These are phyloP conservation scores for Prunus kanzakura DNA, from an alignment of 306 rosid genomes.

Conservation along the genomic window DNA sequence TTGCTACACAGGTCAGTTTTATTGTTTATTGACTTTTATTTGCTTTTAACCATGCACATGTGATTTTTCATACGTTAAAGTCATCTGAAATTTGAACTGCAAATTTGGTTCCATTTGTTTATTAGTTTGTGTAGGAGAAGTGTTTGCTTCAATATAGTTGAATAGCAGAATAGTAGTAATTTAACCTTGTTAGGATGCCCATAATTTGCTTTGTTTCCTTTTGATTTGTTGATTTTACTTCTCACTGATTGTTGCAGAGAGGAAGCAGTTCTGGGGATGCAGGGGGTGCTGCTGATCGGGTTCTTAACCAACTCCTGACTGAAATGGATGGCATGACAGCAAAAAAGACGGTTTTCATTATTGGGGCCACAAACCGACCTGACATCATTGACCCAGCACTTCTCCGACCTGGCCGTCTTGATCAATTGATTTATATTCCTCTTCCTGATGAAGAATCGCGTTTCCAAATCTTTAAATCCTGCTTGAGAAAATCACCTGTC, in stretches of 20 bases:
- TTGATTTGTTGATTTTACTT: background rate
- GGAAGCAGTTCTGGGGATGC: slow-evolving; percentile 53
- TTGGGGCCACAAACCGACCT: slow-evolving; percentile 59
- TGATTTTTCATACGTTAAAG: background rate
- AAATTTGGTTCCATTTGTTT: background rate
- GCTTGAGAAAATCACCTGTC: slow-evolving; percentile 57
- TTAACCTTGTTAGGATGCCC: background rate
- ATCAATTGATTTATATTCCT: slow-evolving; percentile 59
- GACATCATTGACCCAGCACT: slow-evolving; percentile 62
- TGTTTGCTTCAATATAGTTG: background rate
- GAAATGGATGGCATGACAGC: slow-evolving; percentile 65
- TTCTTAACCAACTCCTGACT: slow-evolving; percentile 53
- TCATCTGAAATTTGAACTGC: background rate
- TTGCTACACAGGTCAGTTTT: slow-evolving; percentile 48
- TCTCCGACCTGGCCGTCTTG: slow-evolving; percentile 57
- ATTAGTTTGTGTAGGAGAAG: background rate
- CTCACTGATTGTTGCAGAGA: slow-evolving; percentile 27
- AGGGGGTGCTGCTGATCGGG: slow-evolving; percentile 57
- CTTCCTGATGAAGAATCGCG: slow-evolving; percentile 64
- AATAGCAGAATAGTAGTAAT: background rate
- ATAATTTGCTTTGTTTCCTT: background rate
- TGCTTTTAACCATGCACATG: background rate
- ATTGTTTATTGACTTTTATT: background rate
- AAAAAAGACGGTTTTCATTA: slow-evolving; percentile 53
- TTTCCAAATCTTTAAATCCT: slow-evolving; percentile 45